Evolutionary conservation across 1,284 basidiomycete genomes (phyloP), one percentile per base, ranked within the genome.

Genomic region (Pholiota adiposa): DNA sequence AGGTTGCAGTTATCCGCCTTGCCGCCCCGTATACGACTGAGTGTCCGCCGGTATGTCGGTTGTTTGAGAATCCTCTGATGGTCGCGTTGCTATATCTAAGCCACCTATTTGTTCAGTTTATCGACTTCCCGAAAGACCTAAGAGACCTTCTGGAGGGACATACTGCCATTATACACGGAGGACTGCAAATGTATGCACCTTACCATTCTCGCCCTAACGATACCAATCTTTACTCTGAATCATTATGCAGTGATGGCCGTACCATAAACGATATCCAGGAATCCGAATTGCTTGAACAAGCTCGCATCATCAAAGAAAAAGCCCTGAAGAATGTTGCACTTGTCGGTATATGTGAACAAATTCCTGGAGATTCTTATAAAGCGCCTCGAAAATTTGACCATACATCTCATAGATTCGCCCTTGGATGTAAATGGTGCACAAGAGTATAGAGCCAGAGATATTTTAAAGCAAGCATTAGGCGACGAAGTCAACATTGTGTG

Each of bases 1-100:
- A 79, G 62, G 81, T 84, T 2, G 82, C 82, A 1, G 80, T 84
- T 23, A 72, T 84, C 25, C 77, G 82, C 34, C 70, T 84, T 4
- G 80, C 79, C 57, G 77, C 77, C 0, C 80, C 80, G 0, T 83
- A 81, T 63, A 80, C 81, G 1, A 70, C 69, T 31, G 77, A 81
- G 61, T 69, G 65, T 56, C 72, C 72, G 27, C 60, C 72, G 2
- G 71, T 68, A 58, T 59, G 65, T 58, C 23, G 4, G 8, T n/a
- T n/a, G n/a, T n/a, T n/a, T n/a, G n/a, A n/a, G n/a, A n/a, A n/a
- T n/a, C n/a, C n/a, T n/a, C n/a, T n/a, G n/a, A n/a, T n/a, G n/a
- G n/a, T n/a, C n/a, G n/a, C n/a, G n/a, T 12, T 38, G 36, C 36
- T n/a, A 33, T 38, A 38, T 29, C 9, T 19, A 38, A 7, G 9